Evolutionary conservation across 257 asterid genomes (phyloP), one percentile per base, ranked within the genome.

Genomic region (Ilex asprella): DNA sequence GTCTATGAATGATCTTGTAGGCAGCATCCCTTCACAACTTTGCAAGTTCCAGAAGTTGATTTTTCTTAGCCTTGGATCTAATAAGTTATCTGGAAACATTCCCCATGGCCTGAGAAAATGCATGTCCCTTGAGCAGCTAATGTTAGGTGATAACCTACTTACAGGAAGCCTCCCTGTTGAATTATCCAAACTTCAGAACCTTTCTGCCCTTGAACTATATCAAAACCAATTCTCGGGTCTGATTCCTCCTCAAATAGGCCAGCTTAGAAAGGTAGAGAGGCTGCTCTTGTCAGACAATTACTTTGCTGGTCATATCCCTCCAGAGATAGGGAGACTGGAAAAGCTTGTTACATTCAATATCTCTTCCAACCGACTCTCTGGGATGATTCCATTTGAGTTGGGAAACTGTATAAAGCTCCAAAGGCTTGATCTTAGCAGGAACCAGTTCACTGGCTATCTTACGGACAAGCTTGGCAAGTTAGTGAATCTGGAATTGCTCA

Each of bases 351-450:
- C 95, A 4, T 83, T 89, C 80, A 89, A 89, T 60, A 74, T 87
- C 61, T 89, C 97, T 2, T 82, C 76, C 41, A 89, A 89, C 74
- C 73, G 55, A 49, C 78, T 86, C n/a, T 75, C 68, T 0, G 94
- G 95, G 15, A 64, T 56, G 31, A 77, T 89, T 16, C 95, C 95
- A 58, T 80, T 58, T 55, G 92, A 87, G 78, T 69, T 89, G 73
- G 94, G 95, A 7, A 70, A 77, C 50, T 89, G 97, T 62, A 30
- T 74, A 13, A 89, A 76, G 79, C 92, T 89, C 44, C 95, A 89
- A 62, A 71, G 95, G 76, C 94, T 89, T 73, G 97, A 89, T 72
- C 90, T 89, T 47, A 87, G 97, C 59, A 72, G 79, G 30, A 89
- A 89, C 41, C 67, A 47, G 70, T 89, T 89, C 44, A 54, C 81